Conservation (phyloP, 768 basidiomycete species). For the Cyclocybe cylindracea region DNA sequence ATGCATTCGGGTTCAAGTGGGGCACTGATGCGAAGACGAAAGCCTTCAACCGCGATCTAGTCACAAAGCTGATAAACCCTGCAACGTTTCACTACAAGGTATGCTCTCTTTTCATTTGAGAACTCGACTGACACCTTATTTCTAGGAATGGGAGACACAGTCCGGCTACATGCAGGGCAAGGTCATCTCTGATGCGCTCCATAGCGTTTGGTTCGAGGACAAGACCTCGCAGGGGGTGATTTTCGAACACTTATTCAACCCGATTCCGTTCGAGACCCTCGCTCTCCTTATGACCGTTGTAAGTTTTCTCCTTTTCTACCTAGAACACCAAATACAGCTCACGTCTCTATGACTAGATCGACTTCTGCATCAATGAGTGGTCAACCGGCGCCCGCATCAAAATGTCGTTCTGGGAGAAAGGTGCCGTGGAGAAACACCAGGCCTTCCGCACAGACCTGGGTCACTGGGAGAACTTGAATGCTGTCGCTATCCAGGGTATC, state of each 20-base stretch:
- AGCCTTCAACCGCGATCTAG: constrained; percentile 3
- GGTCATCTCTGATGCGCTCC: constrained; percentile 5
- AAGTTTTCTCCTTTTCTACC: not conserved
- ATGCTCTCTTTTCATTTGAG: too few relatives aligned
- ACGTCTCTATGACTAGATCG: too few relatives aligned
- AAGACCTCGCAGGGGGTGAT: not conserved
- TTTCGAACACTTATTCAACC: constrained; percentile 8
- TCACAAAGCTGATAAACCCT: not conserved
- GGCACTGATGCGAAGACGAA: too few relatives aligned
- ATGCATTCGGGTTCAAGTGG: too few relatives aligned
- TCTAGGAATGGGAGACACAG: too few relatives aligned
- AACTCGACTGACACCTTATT: too few relatives aligned
- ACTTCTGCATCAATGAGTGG: constrained; percentile 12
- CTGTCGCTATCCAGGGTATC: not conserved
- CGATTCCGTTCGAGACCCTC: constrained; percentile 13
- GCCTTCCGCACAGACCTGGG: constrained; percentile 5
- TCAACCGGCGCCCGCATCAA: constrained; percentile 5
- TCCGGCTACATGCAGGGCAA: constrained; percentile 1
- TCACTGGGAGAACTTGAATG: constrained; percentile 2
- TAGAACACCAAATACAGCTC: too few relatives aligned
- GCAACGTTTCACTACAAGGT: constrained; percentile 12
- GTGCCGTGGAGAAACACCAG: constrained; percentile 4
- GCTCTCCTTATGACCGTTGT: constrained; percentile 6
- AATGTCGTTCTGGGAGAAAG: constrained; percentile 6
- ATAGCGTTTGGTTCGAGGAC: constrained; percentile 8